A percentile compares a stretch with the other conserved stretches of the same genome.
Conservation (phyloP, 2,329 filamentous ascomycete genomes). For the Fusarium oligoseptatum region DNA sequence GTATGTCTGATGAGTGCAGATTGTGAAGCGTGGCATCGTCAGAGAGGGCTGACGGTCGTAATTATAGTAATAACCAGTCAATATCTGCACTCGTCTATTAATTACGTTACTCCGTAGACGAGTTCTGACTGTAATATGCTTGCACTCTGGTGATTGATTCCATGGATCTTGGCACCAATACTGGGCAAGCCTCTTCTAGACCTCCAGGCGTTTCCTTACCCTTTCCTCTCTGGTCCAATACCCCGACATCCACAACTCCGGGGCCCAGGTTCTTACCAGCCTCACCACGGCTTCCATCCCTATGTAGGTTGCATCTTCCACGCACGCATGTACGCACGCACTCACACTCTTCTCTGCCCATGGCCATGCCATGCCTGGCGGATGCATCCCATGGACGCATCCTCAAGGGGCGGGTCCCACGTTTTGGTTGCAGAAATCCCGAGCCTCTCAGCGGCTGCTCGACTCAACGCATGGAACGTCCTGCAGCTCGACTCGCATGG, state of each 20-base stretch:
- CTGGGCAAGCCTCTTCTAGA: constrained; percentile 10
- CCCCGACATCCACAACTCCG: constrained; percentile 7
- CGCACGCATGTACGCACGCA: not conserved
- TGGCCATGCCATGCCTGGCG: not conserved
- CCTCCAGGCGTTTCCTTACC: constrained; percentile 6
- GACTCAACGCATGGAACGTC: constrained; percentile 13
- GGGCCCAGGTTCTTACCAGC: constrained; percentile 16
- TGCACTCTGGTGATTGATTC: not conserved
- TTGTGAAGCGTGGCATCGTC: not conserved
- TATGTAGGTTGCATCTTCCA: not conserved
- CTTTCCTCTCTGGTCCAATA: constrained; percentile 15
- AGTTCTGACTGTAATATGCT: not conserved
- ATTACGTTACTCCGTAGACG: not conserved
- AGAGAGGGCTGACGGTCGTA: not conserved
- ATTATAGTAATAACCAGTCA: not conserved
- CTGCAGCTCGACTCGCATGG: constrained; percentile 37
- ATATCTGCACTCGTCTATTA: not conserved
- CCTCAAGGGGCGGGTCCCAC: constrained; percentile 6
- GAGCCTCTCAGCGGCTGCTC: constrained; percentile 23
- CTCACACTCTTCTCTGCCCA: not conserved
- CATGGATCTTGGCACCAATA: not conserved
- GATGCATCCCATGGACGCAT: not conserved
- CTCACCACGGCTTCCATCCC: constrained; percentile 4
- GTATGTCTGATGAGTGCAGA: not conserved
- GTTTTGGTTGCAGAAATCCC: constrained; percentile 8